These are phyloP conservation scores for Erysimum pusillum DNA, from an alignment of 441 rosid species.

Conservation along the genomic window DNA sequence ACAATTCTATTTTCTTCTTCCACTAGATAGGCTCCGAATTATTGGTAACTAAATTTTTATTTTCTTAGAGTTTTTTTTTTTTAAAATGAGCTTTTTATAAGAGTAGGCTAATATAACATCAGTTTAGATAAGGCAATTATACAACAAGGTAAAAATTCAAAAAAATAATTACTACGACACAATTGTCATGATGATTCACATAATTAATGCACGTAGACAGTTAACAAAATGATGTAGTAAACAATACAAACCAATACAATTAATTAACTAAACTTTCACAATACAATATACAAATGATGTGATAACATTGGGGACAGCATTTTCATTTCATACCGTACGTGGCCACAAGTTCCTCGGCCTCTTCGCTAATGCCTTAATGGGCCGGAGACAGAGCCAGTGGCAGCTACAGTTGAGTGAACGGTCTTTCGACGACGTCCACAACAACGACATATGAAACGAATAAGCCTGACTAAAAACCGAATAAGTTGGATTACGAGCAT, in stretches of 20 bases:
- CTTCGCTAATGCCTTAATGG: neutral
- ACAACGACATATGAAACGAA: slow-evolving; percentile 34
- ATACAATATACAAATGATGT: neutral
- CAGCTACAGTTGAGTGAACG: slow-evolving; percentile 15
- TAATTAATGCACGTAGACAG: too few species aligned
- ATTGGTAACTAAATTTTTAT: too few species aligned
- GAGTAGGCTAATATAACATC: too few species aligned
- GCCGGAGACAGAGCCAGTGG: neutral
- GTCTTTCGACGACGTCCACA: slow-evolving; percentile 26
- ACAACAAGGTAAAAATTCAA: too few species aligned
- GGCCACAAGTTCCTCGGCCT: neutral
- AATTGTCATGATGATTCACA: too few species aligned
- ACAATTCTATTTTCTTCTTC: too few species aligned
- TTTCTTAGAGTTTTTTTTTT: too few species aligned
- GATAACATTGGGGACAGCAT: neutral
- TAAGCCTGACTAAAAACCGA: slow-evolving; percentile 38
- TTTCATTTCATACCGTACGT: neutral
- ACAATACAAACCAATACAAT: neutral
- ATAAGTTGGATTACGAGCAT: slow-evolving; percentile 36
- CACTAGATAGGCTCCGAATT: too few species aligned
- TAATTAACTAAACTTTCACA: neutral
- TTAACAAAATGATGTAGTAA: neutral
- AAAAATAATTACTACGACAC: too few species aligned
- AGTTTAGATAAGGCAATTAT: too few species aligned
- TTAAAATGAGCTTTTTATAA: too few species aligned